Evolutionary conservation across 805 yeast species (phyloP).

Genomic region (Yarrowia bubula): DNA sequence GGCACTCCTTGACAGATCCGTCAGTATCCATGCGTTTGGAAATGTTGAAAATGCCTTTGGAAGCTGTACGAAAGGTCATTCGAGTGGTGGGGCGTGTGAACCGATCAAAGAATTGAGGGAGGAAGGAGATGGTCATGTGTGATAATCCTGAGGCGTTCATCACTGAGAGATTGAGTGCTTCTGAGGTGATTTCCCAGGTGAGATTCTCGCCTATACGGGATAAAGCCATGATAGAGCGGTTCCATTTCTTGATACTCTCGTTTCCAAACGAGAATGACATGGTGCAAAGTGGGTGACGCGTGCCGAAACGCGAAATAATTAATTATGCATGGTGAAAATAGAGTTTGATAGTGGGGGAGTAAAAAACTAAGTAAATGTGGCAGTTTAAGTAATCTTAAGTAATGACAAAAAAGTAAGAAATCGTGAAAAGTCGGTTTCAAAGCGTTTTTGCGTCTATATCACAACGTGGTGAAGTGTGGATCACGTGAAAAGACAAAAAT

Average conservation of each 20-base stretch:
- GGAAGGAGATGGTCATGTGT: neutral
- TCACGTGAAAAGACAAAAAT: too few relatives aligned
- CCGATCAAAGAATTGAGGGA: neutral
- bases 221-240: neutral
- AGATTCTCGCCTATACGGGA: conserved; percentile 14
- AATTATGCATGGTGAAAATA: too few relatives aligned
- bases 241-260: conserved; percentile 14
- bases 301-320: neutral
- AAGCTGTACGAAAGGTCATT: neutral
- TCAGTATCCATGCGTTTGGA: conserved; percentile 15
- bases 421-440: too few relatives aligned
- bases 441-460: too few relatives aligned
- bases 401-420: too few relatives aligned
- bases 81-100: neutral
- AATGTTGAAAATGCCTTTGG: conserved; percentile 20
- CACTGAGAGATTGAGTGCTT: neutral
- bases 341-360: too few relatives aligned
- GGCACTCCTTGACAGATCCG: neutral
- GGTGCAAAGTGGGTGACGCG: neutral
- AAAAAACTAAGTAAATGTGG: too few relatives aligned
- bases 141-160: conserved; percentile 12
- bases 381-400: too few relatives aligned
- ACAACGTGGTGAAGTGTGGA: too few relatives aligned
- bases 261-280: conserved; percentile 10
- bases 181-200: conserved; percentile 11